A percentile compares a stretch with the other conserved stretches of the same genome.
Evolutionary conservation across 768 basidiomycete species (phyloP).

Genomic region (Rhizopogon vinicolor): DNA sequence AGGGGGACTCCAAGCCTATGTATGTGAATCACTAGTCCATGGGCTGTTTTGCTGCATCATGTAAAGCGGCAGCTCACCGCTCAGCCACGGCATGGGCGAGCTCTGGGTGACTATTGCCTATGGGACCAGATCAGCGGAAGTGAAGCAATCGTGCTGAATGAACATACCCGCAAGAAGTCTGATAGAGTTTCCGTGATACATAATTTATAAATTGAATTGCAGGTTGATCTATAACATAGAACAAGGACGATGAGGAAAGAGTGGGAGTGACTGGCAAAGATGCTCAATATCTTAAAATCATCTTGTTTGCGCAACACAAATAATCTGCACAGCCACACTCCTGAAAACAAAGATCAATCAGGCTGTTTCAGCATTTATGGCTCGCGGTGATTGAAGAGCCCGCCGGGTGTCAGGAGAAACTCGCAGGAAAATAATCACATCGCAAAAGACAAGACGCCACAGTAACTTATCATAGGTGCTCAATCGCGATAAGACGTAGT

Average conservation of each 20-base stretch:
- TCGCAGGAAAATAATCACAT: background rate
- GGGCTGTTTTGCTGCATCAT: slow-evolving; percentile 29
- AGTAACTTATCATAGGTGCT: background rate
- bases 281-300: background rate
- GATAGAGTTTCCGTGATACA: slow-evolving; percentile 83
- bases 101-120: slow-evolving; percentile 98
- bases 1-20: slow-evolving; percentile 86
- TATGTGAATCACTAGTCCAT: slow-evolving; percentile 47
- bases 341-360: too few species aligned
- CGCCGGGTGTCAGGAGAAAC: background rate
- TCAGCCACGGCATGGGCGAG: slow-evolving; percentile 94
- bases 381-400: background rate
- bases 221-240: slow-evolving; percentile 7
- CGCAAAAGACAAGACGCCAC: too few species aligned
- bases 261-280: background rate
- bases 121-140: slow-evolving; percentile 9
- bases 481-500: too few species aligned
- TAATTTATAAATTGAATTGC: slow-evolving; percentile 36
- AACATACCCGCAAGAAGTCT: slow-evolving; percentile 66
- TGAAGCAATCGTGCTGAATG: background rate
- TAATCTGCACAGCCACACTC: background rate
- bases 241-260: background rate
- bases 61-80: slow-evolving; percentile 76
- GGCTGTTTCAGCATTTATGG: too few species aligned
- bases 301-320: slow-evolving; percentile 10